Evolutionary conservation across 1,284 basidiomycete genomes (phyloP).

Genomic region (Apiotrichum akiyoshidainum): DNA sequence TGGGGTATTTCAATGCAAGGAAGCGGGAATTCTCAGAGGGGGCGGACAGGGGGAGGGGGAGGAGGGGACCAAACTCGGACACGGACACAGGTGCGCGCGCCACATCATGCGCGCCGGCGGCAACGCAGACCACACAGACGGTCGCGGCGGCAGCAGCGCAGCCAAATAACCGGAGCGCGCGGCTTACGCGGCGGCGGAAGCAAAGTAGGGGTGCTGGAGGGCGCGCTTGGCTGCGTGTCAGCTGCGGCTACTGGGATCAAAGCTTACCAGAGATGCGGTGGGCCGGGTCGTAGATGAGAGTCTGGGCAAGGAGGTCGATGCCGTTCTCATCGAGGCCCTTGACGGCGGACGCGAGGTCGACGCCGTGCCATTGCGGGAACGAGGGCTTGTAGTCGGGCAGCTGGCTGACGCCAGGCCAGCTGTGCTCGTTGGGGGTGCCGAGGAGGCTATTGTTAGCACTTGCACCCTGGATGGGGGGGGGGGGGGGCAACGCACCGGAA

Average conservation of each 20-base stretch:
- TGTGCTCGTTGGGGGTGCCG: constrained; percentile 89
- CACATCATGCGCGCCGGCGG: no score
- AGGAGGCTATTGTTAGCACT: constrained; percentile 55
- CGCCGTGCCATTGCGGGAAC: constrained; percentile 84
- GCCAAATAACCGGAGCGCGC: not conserved
- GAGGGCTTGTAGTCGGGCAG: constrained; percentile 95
- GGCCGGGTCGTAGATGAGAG: constrained; percentile 87
- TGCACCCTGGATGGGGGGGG: constrained; percentile 55
- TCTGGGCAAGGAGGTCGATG: constrained; percentile 74
- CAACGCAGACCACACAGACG: no score
- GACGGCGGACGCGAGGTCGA: constrained; percentile 65
- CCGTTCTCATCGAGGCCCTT: constrained; percentile 67
- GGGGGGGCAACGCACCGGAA: constrained; percentile 64
- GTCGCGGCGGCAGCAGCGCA: no score
- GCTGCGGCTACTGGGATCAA: not conserved
- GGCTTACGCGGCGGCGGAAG: constrained; percentile 6
- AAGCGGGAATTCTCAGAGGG: not conserved
- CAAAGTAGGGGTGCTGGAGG: constrained; percentile 75
- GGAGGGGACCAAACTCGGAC: no score
- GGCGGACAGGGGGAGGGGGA: not conserved
- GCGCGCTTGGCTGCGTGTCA: constrained; percentile 70
- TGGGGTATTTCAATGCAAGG: constrained; percentile 8
- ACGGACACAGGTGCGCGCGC: no score
- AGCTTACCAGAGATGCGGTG: constrained; percentile 71
- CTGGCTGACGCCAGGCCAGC: constrained; percentile 84